Percentiles rank a stretch among this genome's conserved stretches.
These are phyloP conservation scores for Anethum foeniculum DNA, from an alignment of 140 eudicot genomes.

Conservation along the genomic window DNA sequence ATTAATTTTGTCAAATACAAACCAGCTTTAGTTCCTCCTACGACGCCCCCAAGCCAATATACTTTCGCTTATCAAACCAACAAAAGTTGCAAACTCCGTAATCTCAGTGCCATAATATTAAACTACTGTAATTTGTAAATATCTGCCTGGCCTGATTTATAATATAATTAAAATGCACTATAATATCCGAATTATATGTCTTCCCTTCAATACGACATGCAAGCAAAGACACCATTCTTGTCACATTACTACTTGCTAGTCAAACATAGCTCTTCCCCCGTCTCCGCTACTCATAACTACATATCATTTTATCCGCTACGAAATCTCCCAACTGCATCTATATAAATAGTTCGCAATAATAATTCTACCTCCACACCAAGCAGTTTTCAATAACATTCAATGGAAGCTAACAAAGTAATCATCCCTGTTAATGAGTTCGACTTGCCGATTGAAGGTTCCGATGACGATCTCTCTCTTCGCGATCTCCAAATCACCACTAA, in stretches of 20 bases:
- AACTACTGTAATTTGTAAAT: neutral
- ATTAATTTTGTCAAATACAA: no score
- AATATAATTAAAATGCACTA: neutral
- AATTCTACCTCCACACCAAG: neutral
- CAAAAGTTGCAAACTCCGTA: neutral
- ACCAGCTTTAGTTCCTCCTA: no score
- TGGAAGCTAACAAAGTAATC: constrained; percentile 1
- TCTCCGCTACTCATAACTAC: neutral
- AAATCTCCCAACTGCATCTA: neutral
- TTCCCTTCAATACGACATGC: neutral
- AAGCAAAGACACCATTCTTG: constrained; percentile 3
- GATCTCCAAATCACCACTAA: constrained; percentile 25
- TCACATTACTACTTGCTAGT: neutral
- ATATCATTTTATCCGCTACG: constrained; percentile 6
- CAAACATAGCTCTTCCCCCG: neutral
- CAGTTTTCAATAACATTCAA: neutral
- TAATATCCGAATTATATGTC: neutral
- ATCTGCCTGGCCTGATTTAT: neutral
- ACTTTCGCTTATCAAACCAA: no score
- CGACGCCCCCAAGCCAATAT: no score
- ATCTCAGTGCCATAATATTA: neutral
- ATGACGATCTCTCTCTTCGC: constrained; percentile 31
- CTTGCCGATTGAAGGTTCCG: neutral
- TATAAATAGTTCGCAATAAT: neutral
- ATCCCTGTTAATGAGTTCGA: neutral